Evolutionary conservation across 768 basidiomycete genomes (phyloP).

Genomic region (Kwoniella dendrophila): DNA sequence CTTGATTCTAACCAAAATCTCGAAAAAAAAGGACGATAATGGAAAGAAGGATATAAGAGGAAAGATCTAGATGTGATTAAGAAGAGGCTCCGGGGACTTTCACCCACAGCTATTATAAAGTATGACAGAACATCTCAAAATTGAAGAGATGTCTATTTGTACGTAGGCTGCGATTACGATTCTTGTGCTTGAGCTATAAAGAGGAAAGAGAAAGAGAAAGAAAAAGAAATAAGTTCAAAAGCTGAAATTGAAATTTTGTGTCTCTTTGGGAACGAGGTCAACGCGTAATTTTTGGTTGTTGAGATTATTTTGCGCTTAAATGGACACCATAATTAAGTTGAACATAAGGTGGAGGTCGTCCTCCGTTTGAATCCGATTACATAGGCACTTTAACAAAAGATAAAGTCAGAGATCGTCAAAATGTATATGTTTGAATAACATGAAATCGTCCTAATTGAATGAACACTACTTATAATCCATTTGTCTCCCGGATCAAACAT

Average conservation of each 20-base stretch:
- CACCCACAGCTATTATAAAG: slow-evolving; percentile 38
- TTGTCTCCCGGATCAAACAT: neutral
- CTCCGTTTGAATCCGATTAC: slow-evolving; percentile 6
- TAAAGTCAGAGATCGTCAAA: slow-evolving; percentile 1
- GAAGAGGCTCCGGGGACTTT: slow-evolving; percentile 49
- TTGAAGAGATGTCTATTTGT: slow-evolving; percentile 21
- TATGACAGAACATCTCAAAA: slow-evolving; percentile 9
- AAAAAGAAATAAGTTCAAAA: slow-evolving; percentile 1
- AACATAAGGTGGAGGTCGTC: neutral
- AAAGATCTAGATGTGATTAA: slow-evolving; percentile 6
- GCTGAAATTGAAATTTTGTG: slow-evolving; percentile 24
- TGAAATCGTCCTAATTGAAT: neutral
- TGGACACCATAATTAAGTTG: neutral
- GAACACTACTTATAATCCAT: neutral
- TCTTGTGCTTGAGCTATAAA: slow-evolving; percentile 32
- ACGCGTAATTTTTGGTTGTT: neutral
- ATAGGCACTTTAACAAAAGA: neutral
- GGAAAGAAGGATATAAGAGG: slow-evolving; percentile 2
- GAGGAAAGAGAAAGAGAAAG: slow-evolving; percentile 7
- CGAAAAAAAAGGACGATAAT: neutral
- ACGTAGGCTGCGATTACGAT: slow-evolving; percentile 40
- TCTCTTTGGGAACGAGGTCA: neutral
- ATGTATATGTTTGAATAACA: neutral
- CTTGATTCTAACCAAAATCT: slow-evolving; percentile 13
- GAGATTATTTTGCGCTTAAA: neutral